Base-by-base conservation (phyloP, 495 filamentous ascomycete genomes). In the Podospora comata region DNA sequence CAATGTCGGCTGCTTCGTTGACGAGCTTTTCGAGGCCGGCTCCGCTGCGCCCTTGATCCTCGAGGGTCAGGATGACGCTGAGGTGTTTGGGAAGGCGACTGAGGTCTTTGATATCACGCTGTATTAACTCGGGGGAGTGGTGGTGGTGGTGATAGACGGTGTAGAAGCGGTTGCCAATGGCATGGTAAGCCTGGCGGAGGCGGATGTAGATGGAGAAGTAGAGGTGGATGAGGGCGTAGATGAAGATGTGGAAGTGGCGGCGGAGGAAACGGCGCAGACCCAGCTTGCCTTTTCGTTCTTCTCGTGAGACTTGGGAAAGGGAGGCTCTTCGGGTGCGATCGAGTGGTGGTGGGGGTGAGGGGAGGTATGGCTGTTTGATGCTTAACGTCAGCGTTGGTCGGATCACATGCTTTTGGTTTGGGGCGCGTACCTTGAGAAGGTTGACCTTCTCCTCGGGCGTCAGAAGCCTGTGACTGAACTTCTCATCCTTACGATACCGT, bases 91-190 rank as follows among this genome's bases (percentile, higher is more conserved):
- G 95, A 59, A 97, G 71, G 66, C 88, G 83, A 54, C 80, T 84
- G 65, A 94, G 81, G 2, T 81, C 84, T 72, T 86, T 89, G n/a
- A 97, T 91, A 82, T 99, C 95, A 68, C 89, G 87, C 71, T 87
- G 85, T 70, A 99, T 96, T 67, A 96, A 83, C 80, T 96, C 92
- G 19, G 95, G 95, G 1, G 93, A 94, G 58, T 91, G 89, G 78
- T 98, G 94, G 77, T 98, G 96, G 79, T 99, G 91, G 73, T 93
- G 91, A 27, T 93, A 83, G 68, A 98, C 82, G 13, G 92, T 89
- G 70, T 93, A 84, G 65, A 93, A 78, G 30, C 89, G 88, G 75
- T 93, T 88, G 60, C 87, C 79, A 48, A 95, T 82, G 27, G 87
- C 87, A 78, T 94, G 91, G 75, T 91, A 96, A 48, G 87, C 86